These are phyloP conservation scores for Septoria petroselini DNA, from an alignment of 2,329 filamentous ascomycete genomes.

Conservation along the genomic window DNA sequence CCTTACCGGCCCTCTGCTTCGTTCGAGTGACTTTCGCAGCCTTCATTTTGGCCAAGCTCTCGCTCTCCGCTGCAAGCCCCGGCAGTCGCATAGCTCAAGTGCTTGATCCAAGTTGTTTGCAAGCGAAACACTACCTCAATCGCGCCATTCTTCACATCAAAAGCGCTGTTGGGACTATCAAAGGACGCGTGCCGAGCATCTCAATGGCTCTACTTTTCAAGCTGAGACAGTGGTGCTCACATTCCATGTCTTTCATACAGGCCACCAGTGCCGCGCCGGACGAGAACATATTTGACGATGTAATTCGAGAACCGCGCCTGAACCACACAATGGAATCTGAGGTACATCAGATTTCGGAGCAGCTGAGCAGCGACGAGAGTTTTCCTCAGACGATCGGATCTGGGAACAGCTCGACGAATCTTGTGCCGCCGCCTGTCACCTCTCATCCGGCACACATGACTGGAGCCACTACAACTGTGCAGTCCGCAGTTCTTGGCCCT, in stretches of 20 bases:
- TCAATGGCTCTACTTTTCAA: slow-evolving; percentile 35
- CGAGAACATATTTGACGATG: not conserved
- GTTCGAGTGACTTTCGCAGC: slow-evolving; percentile 69
- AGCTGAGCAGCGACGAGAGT: slow-evolving; percentile 19
- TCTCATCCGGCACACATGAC: not conserved
- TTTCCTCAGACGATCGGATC: slow-evolving; percentile 14
- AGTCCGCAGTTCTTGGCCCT: not conserved
- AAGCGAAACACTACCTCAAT: slow-evolving; percentile 64
- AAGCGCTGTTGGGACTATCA: slow-evolving; percentile 52
- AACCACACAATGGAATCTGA: slow-evolving; percentile 5
- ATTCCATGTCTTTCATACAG: slow-evolving; percentile 24
- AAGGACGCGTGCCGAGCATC: slow-evolving; percentile 29
- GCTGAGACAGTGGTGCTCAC: slow-evolving; percentile 34
- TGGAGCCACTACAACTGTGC: not conserved
- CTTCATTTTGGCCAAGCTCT: slow-evolving; percentile 71
- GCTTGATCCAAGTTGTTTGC: slow-evolving; percentile 65
- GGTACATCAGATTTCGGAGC: slow-evolving; percentile 16
- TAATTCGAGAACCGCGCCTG: not conserved
- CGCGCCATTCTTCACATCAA: slow-evolving; percentile 62
- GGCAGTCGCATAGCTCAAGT: slow-evolving; percentile 66
- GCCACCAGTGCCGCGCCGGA: not conserved
- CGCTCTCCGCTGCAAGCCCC: slow-evolving; percentile 63
- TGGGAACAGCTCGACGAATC: not conserved
- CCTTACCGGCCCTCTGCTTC: slow-evolving; percentile 67
- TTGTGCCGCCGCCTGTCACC: not conserved